phyloP scores from a whole-genome alignment of 352 stramenopile genomes.

The Phytopythium delawarense region DNA sequence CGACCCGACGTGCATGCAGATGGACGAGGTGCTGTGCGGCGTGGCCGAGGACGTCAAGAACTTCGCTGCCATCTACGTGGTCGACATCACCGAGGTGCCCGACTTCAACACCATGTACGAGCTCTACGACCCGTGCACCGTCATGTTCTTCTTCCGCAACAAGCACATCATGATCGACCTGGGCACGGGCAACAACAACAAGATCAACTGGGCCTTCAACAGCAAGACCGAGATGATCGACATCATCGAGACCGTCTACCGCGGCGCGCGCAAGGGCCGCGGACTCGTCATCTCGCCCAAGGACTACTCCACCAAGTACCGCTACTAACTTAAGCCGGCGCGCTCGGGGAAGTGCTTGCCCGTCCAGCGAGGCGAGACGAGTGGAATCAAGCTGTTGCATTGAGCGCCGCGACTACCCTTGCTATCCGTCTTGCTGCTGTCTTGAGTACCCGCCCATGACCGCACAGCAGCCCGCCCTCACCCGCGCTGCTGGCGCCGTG shows the following conservation, averaged over 20 bases:
- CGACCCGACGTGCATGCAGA: constrained; percentile 98
- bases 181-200: constrained; percentile 99
- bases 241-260: constrained; percentile 99
- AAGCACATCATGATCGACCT: constrained; percentile 99
- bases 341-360: background rate
- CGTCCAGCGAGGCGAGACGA: background rate
- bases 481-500: constrained; percentile 41
- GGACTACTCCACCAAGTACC: constrained; percentile 99
- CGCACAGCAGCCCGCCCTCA: constrained; percentile 4
- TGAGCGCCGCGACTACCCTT: constrained; percentile 1
- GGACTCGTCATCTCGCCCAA: constrained; percentile 98
- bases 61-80: constrained; percentile 98
- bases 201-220: constrained; percentile 98
- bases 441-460: background rate
- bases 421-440: background rate
- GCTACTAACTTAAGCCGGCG: constrained; percentile 76
- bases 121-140: constrained; percentile 98
- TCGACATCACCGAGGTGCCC: constrained; percentile 92
- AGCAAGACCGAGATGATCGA: constrained; percentile 99
- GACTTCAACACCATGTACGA: constrained; percentile 99
- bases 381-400: background rate
- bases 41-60: constrained; percentile 99
- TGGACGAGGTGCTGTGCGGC: constrained; percentile 95
- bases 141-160: constrained; percentile 99
- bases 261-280: constrained; percentile 95